These are phyloP conservation scores for Euphrasia arctica DNA, from an alignment of 305 asterid species.

Conservation along the genomic window DNA sequence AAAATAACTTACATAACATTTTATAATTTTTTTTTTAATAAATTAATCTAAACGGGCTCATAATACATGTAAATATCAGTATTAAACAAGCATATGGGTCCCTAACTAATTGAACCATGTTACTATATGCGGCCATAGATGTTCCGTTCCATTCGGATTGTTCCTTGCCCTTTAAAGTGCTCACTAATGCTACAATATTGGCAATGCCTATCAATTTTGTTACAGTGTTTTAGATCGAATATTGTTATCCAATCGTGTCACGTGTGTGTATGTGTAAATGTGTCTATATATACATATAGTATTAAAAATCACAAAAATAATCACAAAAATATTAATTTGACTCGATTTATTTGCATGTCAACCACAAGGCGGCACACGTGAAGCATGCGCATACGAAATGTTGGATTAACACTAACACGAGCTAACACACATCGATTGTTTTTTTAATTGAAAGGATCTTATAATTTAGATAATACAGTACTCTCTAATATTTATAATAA, in stretches of 20 bases:
- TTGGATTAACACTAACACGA: neutral
- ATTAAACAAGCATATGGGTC: too few relatives aligned
- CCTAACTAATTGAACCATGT: too few relatives aligned
- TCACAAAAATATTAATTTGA: too few relatives aligned
- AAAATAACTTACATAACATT: too few relatives aligned
- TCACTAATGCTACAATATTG: neutral
- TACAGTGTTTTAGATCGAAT: neutral
- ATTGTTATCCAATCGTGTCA: neutral
- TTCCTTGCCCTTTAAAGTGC: constrained; percentile 4
- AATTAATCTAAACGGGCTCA: too few relatives aligned
- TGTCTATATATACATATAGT: neutral
- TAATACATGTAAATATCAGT: too few relatives aligned
- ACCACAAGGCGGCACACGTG: neutral
- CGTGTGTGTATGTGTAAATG: neutral
- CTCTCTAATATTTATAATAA: too few relatives aligned
- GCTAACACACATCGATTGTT: neutral
- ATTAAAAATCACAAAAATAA: too few relatives aligned
- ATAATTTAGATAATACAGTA: too few relatives aligned
- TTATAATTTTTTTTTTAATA: too few relatives aligned
- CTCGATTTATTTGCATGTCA: neutral
- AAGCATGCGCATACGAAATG: neutral
- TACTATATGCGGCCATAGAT: constrained; percentile 8
- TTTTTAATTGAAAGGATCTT: too few relatives aligned
- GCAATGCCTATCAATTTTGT: neutral
- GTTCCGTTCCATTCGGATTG: constrained; percentile 7